phyloP scores from a whole-genome alignment of 768 basidiomycete species.

The Plicaturopsis crispa region DNA sequence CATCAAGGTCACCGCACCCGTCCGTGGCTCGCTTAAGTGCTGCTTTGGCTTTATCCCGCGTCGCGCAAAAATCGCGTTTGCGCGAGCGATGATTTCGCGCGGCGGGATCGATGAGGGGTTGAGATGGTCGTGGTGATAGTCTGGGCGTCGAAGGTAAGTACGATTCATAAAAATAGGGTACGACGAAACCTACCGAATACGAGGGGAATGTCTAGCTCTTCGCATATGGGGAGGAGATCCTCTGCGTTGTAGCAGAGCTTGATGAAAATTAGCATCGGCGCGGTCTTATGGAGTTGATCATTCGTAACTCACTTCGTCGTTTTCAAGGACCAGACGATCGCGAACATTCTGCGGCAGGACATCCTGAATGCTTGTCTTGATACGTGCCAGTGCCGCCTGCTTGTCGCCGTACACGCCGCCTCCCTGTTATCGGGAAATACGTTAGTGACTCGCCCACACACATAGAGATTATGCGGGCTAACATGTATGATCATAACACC shows the following conservation, averaged over 20 bases:
- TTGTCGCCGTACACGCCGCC: constrained; percentile 86
- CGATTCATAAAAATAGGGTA: constrained; percentile 23
- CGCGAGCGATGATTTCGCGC: constrained; percentile 60
- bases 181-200: constrained; percentile 42
- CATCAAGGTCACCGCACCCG: constrained; percentile 77
- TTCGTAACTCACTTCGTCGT: constrained; percentile 65
- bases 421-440: constrained; percentile 43
- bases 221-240: constrained; percentile 81
- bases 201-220: constrained; percentile 72
- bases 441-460: neutral
- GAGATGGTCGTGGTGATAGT: constrained; percentile 82
- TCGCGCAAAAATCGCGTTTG: constrained; percentile 64
- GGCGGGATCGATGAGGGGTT: constrained; percentile 54
- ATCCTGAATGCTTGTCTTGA: constrained; percentile 61
- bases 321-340: constrained; percentile 80
- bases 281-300: neutral
- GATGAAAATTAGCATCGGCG: neutral
- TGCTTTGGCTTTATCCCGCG: constrained; percentile 87
- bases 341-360: constrained; percentile 57
- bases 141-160: constrained; percentile 26
- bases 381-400: constrained; percentile 53
- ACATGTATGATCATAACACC: constrained; percentile 86
- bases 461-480: constrained; percentile 12
- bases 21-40: constrained; percentile 86
- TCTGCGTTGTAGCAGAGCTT: constrained; percentile 83